Base-by-base conservation (phyloP, 2,329 filamentous ascomycete species). In the Sordariomycetes sp. region DNA sequence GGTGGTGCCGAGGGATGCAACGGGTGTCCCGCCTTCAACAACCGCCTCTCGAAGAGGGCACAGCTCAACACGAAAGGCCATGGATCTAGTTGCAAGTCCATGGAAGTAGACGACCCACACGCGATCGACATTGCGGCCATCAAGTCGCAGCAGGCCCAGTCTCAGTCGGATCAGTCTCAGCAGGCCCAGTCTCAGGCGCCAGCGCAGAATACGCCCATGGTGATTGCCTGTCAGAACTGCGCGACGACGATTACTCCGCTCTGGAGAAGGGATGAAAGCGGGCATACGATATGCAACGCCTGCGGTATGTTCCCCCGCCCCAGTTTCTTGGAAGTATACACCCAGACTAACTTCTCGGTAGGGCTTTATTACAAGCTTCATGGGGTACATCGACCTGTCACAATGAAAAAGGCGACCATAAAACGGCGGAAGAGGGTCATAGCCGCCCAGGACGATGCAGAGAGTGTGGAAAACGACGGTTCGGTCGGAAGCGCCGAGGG, bases 371-470 rank as follows among this genome's bases (percentile, higher is more conserved):
- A 95, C 75, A 97, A 97, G 72, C 83, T 99, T 2, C 94, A 99
- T 69, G 92, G 92, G 58, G 86, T 91, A 34, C 93, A 97, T 71
- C 83, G 94, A 50, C 94, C 94, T 0, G 90, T 94, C 5, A 90
- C 90, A n/a, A 97, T 99, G 94, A 99, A 97, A 73, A 97, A 97
- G 71, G 88, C 90, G 3, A 89, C 96, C 28, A 99, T 99, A 70
- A 97, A 99, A 73, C 84, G 94, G 61, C 82, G 94, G 61, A 97
- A 97, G 78, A 86, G 94, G 60, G 91, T 97, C 6, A 92, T 97
- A 51, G 90, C 89, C 20, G 76, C 83, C 28, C 75, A 80, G 54
- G 79, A 76, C 65, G 74, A 75, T 35, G 72, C 78, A 54, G 69
- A 74, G 53, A 74, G 78, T 40, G 81, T 84, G 35, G 76, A 71